Evolutionary conservation across 2,329 filamentous ascomycete species (phyloP), one percentile per base, ranked within the genome.

Genomic region (Venturia pyrina): DNA sequence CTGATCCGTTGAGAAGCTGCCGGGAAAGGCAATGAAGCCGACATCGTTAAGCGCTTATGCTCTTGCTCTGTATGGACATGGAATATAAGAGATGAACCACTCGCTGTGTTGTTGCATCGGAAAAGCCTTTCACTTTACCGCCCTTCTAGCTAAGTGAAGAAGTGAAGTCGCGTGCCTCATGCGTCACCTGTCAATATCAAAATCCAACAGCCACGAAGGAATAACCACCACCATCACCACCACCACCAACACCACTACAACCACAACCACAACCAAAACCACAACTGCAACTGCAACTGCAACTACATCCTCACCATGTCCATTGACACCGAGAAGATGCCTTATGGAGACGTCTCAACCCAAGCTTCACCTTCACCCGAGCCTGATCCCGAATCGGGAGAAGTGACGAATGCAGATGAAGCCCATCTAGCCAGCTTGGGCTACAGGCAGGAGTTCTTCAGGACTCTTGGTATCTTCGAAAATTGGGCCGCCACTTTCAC

Each of bases 401-500:
- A 59, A 1, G 3, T 37, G 19, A 61, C 61, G 50, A 60, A 60
- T 17, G 53, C 34, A 28, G 63, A 65, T 43, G 63, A 65, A 53
- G 37, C 17, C 62, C 67, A 48, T 65, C 67, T 63, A 61, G 68
- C 68, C 6, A 67, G 67, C 17, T 59, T 71, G 40, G 70, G 69
- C 15, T 71, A 70, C 67, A 71, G 70, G 68, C 70, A 70, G 65
- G 62, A 50, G 13, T 65, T 66, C 44, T 50, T 46, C 46, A 43
- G 65, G 11, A 44, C 63, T 34, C 71, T 76, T 17, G 75, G 75
- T 32, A 68, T 78, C 17, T 78, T 77, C 66, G 75, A 78, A 67
- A 75, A 73, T 61, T 76, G 73, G 72, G 72, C 74, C 11, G 72
- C 75, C 8, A 77, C 75, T 2, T 77, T 77, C 53, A 73, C 72